Percentiles rank a stretch among this genome's conserved stretches.
phyloP scores from a whole-genome alignment of 371 early-diverging fungal genomes.

The Lichtheimia corymbifera region DNA sequence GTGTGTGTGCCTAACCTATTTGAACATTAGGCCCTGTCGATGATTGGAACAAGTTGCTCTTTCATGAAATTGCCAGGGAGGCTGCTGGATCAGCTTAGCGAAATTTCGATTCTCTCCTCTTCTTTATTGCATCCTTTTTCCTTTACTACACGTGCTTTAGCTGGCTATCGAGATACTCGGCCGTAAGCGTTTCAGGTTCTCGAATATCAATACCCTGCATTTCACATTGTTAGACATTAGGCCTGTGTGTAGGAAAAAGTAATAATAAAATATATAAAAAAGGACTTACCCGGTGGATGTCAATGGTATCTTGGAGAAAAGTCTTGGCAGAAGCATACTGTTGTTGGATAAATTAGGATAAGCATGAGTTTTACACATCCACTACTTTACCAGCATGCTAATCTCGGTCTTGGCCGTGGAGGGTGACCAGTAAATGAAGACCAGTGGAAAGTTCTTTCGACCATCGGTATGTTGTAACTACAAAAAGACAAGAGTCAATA shows the following conservation, averaged over 20 bases:
- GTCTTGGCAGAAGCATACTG: constrained; percentile 71
- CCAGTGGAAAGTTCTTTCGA: constrained; percentile 64
- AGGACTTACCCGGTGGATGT: constrained; percentile 50
- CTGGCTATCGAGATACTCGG: constrained; percentile 46
- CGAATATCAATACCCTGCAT: constrained; percentile 52
- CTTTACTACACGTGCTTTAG: constrained; percentile 5
- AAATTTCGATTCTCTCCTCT: not conserved
- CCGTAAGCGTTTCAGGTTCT: constrained; percentile 55
- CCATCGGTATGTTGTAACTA: constrained; percentile 63
- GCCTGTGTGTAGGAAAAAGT: not conserved
- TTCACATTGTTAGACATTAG: constrained; percentile 3
- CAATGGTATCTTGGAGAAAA: constrained; percentile 55
- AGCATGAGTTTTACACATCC: not conserved
- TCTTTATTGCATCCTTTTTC: constrained; percentile 1
- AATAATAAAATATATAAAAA: no score
- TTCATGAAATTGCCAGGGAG: constrained; percentile 32
- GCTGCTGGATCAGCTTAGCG: constrained; percentile 2
- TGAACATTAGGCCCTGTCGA: constrained; percentile 37
- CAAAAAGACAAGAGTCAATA: not conserved
- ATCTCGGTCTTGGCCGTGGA: constrained; percentile 53
- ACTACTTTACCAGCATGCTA: constrained; percentile 58
- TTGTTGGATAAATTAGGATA: constrained; percentile 1
- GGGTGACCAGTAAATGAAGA: constrained; percentile 71
- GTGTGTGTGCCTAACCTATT: not conserved
- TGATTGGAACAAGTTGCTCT: constrained; percentile 46